These are phyloP conservation scores for Priceomyces haplophilus DNA, from an alignment of 805 yeast genomes.

Conservation along the genomic window DNA sequence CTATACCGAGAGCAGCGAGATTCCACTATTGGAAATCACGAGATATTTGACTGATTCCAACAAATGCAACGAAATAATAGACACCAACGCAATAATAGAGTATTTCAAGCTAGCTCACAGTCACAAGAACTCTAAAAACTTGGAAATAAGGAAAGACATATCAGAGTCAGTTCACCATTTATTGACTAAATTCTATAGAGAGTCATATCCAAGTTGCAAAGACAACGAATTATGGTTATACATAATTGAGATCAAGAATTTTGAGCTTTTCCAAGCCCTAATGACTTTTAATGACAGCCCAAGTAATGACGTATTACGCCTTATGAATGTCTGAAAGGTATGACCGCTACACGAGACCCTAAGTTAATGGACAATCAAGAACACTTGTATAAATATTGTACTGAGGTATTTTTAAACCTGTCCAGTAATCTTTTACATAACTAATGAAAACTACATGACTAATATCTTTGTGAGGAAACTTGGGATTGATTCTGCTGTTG, in stretches of 20 bases:
- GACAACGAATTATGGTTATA: constrained; percentile 9
- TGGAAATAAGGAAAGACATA: background rate
- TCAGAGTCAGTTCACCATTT: constrained; percentile 1
- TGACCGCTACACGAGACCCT: too few species aligned
- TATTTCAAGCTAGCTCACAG: constrained; percentile 1
- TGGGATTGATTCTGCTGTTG: constrained; percentile 20
- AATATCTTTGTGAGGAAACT: constrained; percentile 7
- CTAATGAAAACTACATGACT: background rate
- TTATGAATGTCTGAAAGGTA: constrained; percentile 3
- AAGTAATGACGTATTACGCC: constrained; percentile 7
- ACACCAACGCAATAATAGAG: constrained; percentile 4
- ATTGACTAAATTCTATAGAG: constrained; percentile 4
- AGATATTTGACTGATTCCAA: constrained; percentile 1
- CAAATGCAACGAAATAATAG: constrained; percentile 3
- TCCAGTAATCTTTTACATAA: too few species aligned
- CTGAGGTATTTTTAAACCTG: too few species aligned
- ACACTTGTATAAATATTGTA: too few species aligned
- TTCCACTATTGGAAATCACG: constrained; percentile 4
- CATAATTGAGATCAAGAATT: constrained; percentile 7
- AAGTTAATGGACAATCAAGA: background rate
- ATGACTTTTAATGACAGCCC: constrained; percentile 9
- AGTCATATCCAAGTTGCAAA: background rate
- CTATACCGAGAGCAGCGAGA: constrained; percentile 3
- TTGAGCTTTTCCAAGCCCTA: constrained; percentile 5
- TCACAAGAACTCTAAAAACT: constrained; percentile 1